These are phyloP conservation scores for Echinosophora koreensis DNA, from an alignment of 306 rosid species.

Conservation along the genomic window DNA sequence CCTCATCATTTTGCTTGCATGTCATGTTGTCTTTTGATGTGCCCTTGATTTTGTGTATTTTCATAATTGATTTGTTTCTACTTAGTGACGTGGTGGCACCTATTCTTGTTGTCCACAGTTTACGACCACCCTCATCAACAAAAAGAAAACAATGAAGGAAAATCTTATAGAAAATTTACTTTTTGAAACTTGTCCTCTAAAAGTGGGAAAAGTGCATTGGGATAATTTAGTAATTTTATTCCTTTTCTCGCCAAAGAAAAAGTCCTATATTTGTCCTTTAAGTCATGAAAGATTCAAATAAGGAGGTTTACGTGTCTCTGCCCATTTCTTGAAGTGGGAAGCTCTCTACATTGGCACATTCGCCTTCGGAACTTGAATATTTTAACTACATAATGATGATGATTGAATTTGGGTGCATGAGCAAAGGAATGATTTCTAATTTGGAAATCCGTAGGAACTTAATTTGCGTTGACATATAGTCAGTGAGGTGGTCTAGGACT, in stretches of 20 bases:
- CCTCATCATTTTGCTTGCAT: constrained; percentile 1
- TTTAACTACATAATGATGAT: neutral
- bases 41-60: constrained; percentile 9
- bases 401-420: constrained; percentile 14
- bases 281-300: neutral
- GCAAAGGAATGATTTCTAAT: neutral
- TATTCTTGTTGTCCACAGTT: neutral
- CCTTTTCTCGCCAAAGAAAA: neutral
- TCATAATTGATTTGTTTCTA: neutral
- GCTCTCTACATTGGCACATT: neutral
- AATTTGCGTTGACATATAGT: neutral
- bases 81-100: neutral
- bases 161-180: neutral
- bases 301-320: constrained; percentile 1
- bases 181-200: neutral
- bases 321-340: neutral
- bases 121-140: neutral
- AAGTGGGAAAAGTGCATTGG: neutral
- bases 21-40: neutral
- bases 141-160: neutral
- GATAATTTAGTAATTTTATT: neutral
- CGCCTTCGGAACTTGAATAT: neutral
- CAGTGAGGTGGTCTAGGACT: neutral
- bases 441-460: neutral
- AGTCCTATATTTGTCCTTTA: neutral